Evolutionary conservation across 129 eudicot genomes (phyloP), one percentile per base, ranked within the genome.

Genomic region (Saposhnikovia divaricata): DNA sequence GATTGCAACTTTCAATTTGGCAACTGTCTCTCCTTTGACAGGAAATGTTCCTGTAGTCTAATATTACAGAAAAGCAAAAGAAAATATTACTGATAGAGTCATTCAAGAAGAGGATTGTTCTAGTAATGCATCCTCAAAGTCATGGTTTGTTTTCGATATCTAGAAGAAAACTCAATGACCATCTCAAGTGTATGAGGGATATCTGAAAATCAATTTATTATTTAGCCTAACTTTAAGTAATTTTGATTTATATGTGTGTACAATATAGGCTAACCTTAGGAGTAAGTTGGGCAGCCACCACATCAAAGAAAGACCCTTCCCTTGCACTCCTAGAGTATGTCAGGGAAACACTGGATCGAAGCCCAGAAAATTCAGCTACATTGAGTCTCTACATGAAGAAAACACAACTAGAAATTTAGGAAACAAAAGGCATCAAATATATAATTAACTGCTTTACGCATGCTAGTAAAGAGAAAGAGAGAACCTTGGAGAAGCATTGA

Each of bases 1-100:
- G 86, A 95, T 95, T 53, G 99, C 99, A 66, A 95, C 99, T 90
- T 95, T 95, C 84, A 95, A 66, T 83, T 95, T 92, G 34, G 99
- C 99, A 21, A 87, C 93, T 27, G 93, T 86, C 50, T 86, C 86
- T 68, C 88, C 85, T 89, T 84, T 95, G 9, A 83, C 87, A 9
- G 90, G 85, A 21, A 82, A 37, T 83, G 96, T 84, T 81, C 79
- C 86, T 80, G 86, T 82, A 75, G 81, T 84, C 97, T 91, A 80
- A 74, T 19, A 37, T 75, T 19, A 21, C 45, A 59, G 23, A 81
- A 12, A 8, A 42, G 12, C 39, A 47, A 46, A 47, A 44, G 27
- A 28, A 25, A 31, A 66, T 14, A 69, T 46, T 66, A 48, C 46
- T 23, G 9, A 43, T 14, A 43, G 27, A 28, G 21, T 55, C 45